A percentile compares a stretch with the other conserved stretches of the same genome.
Conservation (phyloP, 2,329 filamentous ascomycete genomes). For the Xenoacremonium recifei region DNA sequence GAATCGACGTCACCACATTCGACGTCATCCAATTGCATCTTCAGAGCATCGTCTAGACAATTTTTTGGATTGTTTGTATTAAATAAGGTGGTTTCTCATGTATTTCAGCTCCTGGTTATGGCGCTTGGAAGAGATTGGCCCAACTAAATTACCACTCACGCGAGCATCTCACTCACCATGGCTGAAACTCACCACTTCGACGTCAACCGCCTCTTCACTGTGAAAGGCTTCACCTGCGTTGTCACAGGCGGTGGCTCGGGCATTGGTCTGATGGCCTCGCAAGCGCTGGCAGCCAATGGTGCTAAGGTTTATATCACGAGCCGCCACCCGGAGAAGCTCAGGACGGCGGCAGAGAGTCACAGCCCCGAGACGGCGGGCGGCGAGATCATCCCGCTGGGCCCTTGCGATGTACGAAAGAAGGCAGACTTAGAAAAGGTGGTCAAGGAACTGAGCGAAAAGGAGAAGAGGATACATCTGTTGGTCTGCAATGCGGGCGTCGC, state of each 20-base stretch:
- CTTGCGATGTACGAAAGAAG: constrained; percentile 1
- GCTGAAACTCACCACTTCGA: constrained; percentile 2
- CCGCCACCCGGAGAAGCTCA: not conserved
- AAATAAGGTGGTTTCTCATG: too few relatives aligned
- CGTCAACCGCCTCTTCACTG: constrained; percentile 1
- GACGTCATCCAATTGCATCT: not conserved
- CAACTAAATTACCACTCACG: not conserved
- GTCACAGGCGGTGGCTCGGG: constrained; percentile 1
- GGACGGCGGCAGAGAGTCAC: not conserved
- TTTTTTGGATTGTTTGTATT: not conserved
- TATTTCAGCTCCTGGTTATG: too few relatives aligned
- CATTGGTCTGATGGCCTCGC: constrained; percentile 1
- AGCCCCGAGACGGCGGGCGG: not conserved
- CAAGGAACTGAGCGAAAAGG: not conserved
- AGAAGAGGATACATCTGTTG: not conserved
- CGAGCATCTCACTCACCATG: not conserved
- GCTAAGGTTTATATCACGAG: constrained; percentile 1
- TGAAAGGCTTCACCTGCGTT: not conserved
- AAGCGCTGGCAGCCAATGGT: not conserved
- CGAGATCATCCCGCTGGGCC: not conserved
- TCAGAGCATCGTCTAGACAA: not conserved
- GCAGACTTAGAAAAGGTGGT: not conserved
- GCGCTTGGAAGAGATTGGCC: too few relatives aligned
- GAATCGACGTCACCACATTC: not conserved
- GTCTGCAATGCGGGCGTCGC: constrained; percentile 1